These are phyloP conservation scores for Candida smagusa DNA, from an alignment of 1,139 yeast species.

Conservation along the genomic window DNA sequence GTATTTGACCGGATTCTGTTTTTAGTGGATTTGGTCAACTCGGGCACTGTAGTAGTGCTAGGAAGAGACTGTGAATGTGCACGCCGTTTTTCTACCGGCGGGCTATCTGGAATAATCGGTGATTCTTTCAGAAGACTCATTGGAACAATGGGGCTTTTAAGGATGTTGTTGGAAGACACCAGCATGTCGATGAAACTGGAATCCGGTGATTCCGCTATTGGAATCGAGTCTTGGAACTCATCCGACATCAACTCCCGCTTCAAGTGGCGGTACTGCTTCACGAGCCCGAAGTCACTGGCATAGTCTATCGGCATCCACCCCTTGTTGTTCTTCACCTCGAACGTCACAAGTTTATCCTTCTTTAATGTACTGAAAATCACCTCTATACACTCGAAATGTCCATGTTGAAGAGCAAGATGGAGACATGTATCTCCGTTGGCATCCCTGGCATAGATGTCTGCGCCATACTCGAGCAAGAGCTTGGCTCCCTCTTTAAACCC, in stretches of 20 bases:
- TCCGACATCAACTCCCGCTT: constrained; percentile 8
- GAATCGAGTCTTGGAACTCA: constrained; percentile 4
- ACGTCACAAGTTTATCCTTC: background rate
- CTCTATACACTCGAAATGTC: constrained; percentile 62
- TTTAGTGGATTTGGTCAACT: background rate
- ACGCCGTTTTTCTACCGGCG: constrained; percentile 13
- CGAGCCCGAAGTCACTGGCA: constrained; percentile 49
- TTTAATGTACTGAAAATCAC: constrained; percentile 46
- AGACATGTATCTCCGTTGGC: constrained; percentile 70
- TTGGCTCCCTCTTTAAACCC: constrained; percentile 72
- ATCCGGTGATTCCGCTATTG: constrained; percentile 7
- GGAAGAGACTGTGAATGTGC: constrained; percentile 40
- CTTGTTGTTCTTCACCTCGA: constrained; percentile 45
- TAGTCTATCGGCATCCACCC: constrained; percentile 73
- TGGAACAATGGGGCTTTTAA: constrained; percentile 36
- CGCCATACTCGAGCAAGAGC: constrained; percentile 75
- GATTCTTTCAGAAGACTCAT: constrained; percentile 12
- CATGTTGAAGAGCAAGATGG: constrained; percentile 79
- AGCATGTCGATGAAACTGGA: constrained; percentile 10
- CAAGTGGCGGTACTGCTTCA: constrained; percentile 14
- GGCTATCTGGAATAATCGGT: constrained; percentile 3
- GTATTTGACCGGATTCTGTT: constrained; percentile 24
- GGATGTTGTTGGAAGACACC: constrained; percentile 20
- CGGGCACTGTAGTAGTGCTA: constrained; percentile 9
- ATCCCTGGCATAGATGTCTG: constrained; percentile 62